phyloP scores from a whole-genome alignment of 371 early-diverging fungal species.

The Enterocytospora artemiae region DNA sequence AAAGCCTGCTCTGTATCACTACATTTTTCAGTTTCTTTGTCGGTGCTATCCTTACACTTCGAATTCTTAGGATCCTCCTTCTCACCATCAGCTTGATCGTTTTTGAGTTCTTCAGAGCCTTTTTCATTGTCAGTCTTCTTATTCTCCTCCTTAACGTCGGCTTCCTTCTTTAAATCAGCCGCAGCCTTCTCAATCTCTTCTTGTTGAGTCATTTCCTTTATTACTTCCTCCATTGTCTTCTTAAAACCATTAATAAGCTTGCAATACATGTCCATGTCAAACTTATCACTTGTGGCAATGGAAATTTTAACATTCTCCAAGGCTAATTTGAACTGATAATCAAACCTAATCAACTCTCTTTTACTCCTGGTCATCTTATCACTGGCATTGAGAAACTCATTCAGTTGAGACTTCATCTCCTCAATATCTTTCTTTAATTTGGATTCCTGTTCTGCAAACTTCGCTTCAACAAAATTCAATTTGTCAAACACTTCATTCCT shows the following conservation, averaged over 20 bases:
- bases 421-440: constrained; percentile 3
- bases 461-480: constrained; percentile 15
- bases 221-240: background rate
- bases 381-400: constrained; percentile 14
- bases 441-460: constrained; percentile 8
- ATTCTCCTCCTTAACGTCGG: constrained; percentile 2
- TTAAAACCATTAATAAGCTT: background rate
- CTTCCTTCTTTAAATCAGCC: constrained; percentile 7
- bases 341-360: constrained; percentile 16
- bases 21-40: too few relatives aligned
- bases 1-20: too few relatives aligned
- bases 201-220: background rate
- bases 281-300: constrained; percentile 7
- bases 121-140: constrained; percentile 10
- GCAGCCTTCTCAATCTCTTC: constrained; percentile 11
- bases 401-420: background rate
- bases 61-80: constrained; percentile 20
- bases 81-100: background rate
- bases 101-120: background rate
- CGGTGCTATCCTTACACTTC: too few relatives aligned
- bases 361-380: constrained; percentile 1
- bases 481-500: constrained; percentile 5
- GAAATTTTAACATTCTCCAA: constrained; percentile 16
- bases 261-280: background rate
- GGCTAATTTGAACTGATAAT: constrained; percentile 12